A percentile compares a stretch with the other conserved stretches of the same genome.
These are phyloP conservation scores for Amyloporia xantha DNA, from an alignment of 768 basidiomycete genomes.

Conservation along the genomic window DNA sequence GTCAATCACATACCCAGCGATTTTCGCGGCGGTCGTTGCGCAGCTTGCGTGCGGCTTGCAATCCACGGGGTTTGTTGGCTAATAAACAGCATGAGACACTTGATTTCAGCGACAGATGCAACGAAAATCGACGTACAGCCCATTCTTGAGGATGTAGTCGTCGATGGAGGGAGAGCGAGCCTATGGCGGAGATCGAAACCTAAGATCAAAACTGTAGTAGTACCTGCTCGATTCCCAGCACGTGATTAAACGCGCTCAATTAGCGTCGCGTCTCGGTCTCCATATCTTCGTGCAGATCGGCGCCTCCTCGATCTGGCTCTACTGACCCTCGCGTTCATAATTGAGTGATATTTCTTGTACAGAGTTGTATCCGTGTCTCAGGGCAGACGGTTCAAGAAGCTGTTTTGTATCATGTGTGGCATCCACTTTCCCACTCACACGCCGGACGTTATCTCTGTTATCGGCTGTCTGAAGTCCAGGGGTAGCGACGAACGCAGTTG, in stretches of 20 bases:
- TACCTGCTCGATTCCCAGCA: constrained; percentile 28
- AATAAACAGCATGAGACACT: constrained; percentile 12
- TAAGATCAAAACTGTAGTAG: constrained; percentile 30
- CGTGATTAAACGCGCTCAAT: constrained; percentile 10
- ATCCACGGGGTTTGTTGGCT: constrained; percentile 99
- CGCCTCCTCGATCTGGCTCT: too few relatives aligned
- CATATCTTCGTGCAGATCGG: background rate
- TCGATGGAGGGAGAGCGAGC: constrained; percentile 31
- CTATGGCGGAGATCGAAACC: constrained; percentile 20
- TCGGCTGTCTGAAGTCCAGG: too few relatives aligned
- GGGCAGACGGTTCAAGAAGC: too few relatives aligned
- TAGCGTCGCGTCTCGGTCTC: background rate
- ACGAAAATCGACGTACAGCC: constrained; percentile 59
- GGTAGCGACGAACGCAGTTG: too few relatives aligned
- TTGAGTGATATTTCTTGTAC: too few relatives aligned
- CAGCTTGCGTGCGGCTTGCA: constrained; percentile 98
- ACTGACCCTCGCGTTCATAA: too few relatives aligned
- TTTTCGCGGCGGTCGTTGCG: constrained; percentile 90
- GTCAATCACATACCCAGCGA: constrained; percentile 72
- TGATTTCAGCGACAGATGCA: constrained; percentile 3
- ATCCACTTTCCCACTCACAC: too few relatives aligned
- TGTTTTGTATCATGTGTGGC: too few relatives aligned
- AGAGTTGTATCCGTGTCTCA: too few relatives aligned
- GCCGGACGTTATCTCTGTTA: too few relatives aligned
- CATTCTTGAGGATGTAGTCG: constrained; percentile 59